A percentile compares a stretch with the other conserved stretches of the same genome.
phyloP scores from a whole-genome alignment of 2,329 filamentous ascomycete species.

The Apiospora sp. region DNA sequence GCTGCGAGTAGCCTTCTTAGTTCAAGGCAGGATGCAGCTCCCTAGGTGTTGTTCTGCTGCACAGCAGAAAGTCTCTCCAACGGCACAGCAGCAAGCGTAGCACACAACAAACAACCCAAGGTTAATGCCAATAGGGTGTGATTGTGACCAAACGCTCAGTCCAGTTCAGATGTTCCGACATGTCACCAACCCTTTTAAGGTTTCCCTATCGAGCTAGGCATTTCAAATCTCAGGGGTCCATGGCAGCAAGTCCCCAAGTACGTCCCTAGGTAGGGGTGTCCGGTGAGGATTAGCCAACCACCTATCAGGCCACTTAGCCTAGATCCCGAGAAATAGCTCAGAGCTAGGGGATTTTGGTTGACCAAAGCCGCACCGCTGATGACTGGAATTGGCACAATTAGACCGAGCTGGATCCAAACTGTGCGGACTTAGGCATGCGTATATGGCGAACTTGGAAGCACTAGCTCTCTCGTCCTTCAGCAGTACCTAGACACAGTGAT shows the following conservation, averaged over 20 bases:
- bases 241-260: neutral
- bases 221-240: slow-evolving; percentile 10
- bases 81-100: slow-evolving; percentile 2
- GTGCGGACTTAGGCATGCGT: neutral
- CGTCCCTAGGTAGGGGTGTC: neutral
- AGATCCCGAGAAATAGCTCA: slow-evolving; percentile 17
- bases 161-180: slow-evolving; percentile 15
- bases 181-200: slow-evolving; percentile 8
- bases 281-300: slow-evolving; percentile 9
- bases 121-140: slow-evolving; percentile 13
- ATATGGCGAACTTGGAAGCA: neutral
- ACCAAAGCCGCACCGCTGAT: neutral
- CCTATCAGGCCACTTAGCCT: neutral
- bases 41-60: slow-evolving; percentile 17
- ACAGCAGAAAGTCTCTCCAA: slow-evolving; percentile 14
- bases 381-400: neutral
- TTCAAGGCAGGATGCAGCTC: slow-evolving; percentile 20
- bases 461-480: neutral
- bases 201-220: neutral
- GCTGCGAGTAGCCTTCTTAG: slow-evolving; percentile 16
- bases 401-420: slow-evolving; percentile 8
- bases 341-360: slow-evolving; percentile 12
- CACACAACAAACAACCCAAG: slow-evolving; percentile 14
- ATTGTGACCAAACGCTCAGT: slow-evolving; percentile 5
- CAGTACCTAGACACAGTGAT: slow-evolving; percentile 1